Percentiles rank a stretch among this genome's conserved stretches.
These are phyloP conservation scores for Penicillium fimorum DNA, from an alignment of 495 filamentous ascomycete species.

Conservation along the genomic window DNA sequence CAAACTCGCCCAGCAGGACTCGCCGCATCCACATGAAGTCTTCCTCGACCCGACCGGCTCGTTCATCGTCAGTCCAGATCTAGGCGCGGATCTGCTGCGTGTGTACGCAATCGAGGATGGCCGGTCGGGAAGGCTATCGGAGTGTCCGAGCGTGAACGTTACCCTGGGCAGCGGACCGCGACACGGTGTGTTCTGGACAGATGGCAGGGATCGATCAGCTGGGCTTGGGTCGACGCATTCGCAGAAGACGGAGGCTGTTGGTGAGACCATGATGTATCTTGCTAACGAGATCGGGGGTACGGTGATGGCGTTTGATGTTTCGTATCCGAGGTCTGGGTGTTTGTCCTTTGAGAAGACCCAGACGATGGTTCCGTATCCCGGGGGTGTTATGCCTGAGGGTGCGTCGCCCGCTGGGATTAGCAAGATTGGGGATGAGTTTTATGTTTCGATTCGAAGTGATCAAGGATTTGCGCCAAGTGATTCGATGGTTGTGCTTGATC, in stretches of 20 bases:
- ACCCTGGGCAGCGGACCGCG: conserved; percentile 61
- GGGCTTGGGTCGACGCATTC: conserved; percentile 1
- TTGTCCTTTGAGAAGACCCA: conserved; percentile 40
- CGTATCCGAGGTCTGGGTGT: conserved; percentile 48
- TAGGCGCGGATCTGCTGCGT: conserved; percentile 69
- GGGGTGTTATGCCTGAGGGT: conserved; percentile 26
- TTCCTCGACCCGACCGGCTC: conserved; percentile 66
- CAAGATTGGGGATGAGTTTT: conserved; percentile 25
- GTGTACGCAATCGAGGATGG: conserved; percentile 58
- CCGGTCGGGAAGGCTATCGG: conserved; percentile 27
- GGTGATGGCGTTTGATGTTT: conserved; percentile 57
- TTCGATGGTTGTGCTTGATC: conserved; percentile 33
- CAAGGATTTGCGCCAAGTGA: conserved; percentile 34
- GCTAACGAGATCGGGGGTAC: conserved; percentile 61
- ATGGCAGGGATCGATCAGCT: conserved; percentile 10
- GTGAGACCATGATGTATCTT: conserved; percentile 54
- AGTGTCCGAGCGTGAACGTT: conserved; percentile 31
- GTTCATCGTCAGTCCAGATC: conserved; percentile 66
- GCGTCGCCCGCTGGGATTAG: conserved; percentile 42
- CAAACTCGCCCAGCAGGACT: conserved; percentile 57
- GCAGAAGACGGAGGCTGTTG: conserved; percentile 28
- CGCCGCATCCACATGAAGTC: conserved; percentile 68
- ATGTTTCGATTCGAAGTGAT: conserved; percentile 47
- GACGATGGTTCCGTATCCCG: conserved; percentile 32
- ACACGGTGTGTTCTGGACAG: conserved; percentile 59